Conservation (phyloP, 495 filamentous ascomycete species). For the Annulohypoxylon bovei region DNA sequence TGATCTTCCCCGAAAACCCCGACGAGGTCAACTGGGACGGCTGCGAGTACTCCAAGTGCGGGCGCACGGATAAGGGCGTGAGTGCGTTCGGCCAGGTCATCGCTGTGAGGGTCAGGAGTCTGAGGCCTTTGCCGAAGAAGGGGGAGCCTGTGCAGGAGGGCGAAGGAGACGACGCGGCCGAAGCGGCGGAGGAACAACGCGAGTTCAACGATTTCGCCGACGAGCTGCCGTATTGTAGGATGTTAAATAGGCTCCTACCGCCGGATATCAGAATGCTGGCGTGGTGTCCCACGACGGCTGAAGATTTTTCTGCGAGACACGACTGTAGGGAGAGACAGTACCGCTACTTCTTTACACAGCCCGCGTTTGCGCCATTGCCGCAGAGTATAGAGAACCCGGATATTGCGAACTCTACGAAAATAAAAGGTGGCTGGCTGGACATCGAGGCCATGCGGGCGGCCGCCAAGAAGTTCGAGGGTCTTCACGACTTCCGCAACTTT, state of each 20-base stretch:
- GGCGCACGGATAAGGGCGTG: slow-evolving; percentile 90
- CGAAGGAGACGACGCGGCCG: slow-evolving; percentile 12
- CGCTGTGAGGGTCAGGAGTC: slow-evolving; percentile 80
- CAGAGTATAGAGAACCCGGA: slow-evolving; percentile 36
- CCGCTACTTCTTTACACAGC: slow-evolving; percentile 97
- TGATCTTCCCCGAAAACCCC: slow-evolving; percentile 76
- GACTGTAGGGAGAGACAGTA: slow-evolving; percentile 89
- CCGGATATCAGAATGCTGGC: slow-evolving; percentile 89
- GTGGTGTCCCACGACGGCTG: slow-evolving; percentile 86
- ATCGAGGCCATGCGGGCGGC: slow-evolving; percentile 86
- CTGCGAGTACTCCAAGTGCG: slow-evolving; percentile 92
- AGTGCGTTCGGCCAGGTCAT: slow-evolving; percentile 98
- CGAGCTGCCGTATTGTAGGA: slow-evolving; percentile 81
- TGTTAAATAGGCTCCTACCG: slow-evolving; percentile 88
- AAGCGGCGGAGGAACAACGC: slow-evolving; percentile 25
- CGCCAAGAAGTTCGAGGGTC: slow-evolving; percentile 78
- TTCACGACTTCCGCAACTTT: slow-evolving; percentile 96
- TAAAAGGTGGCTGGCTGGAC: slow-evolving; percentile 68
- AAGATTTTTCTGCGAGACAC: slow-evolving; percentile 89
- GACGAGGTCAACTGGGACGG: slow-evolving; percentile 74
- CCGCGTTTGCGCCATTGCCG: slow-evolving; percentile 75
- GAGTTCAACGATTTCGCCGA: slow-evolving; percentile 79
- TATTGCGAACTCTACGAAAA: slow-evolving; percentile 37
- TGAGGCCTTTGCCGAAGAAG: slow-evolving; percentile 62
- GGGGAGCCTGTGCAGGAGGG: slow-evolving; percentile 14